Conservation (phyloP, 2,329 filamentous ascomycete genomes). For the Cytospora schulzeri region DNA sequence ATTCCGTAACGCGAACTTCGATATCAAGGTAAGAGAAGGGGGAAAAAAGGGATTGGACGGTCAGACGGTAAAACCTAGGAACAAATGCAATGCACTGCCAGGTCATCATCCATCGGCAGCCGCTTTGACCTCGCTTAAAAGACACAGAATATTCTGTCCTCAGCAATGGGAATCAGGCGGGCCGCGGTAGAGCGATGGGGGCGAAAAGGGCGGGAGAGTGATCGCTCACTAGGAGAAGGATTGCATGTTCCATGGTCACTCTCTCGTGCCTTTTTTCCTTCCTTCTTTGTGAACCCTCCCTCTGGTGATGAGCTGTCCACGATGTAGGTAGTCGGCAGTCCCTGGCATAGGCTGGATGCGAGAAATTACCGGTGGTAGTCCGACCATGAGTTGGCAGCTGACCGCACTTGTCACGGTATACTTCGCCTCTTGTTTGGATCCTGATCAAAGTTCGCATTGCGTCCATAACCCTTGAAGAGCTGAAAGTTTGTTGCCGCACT, state of each 20-base stretch:
- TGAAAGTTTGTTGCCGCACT: neutral
- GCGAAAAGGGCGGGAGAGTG: neutral
- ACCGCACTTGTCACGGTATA: neutral
- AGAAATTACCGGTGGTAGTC: neutral
- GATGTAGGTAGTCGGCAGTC: neutral
- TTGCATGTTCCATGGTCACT: neutral
- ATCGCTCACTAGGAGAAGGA: neutral
- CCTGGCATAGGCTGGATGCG: neutral
- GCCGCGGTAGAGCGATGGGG: neutral
- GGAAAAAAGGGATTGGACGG: neutral
- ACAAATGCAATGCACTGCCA: conserved; percentile 22
- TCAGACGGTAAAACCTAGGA: neutral
- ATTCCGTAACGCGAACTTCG: neutral
- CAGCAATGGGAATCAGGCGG: neutral
- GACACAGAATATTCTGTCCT: neutral
- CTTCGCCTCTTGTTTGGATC: neutral
- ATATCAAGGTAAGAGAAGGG: neutral
- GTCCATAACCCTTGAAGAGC: neutral
- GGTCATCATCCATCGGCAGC: conserved; percentile 5
- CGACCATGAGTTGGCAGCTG: neutral
- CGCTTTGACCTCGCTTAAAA: conserved; percentile 7
- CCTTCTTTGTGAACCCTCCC: neutral
- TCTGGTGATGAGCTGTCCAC: neutral
- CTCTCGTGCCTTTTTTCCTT: neutral
- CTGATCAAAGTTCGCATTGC: neutral